Evolutionary conservation across 2,329 filamentous ascomycete genomes (phyloP), one percentile per base, ranked within the genome.

Genomic region (Epichloe hybrida): DNA sequence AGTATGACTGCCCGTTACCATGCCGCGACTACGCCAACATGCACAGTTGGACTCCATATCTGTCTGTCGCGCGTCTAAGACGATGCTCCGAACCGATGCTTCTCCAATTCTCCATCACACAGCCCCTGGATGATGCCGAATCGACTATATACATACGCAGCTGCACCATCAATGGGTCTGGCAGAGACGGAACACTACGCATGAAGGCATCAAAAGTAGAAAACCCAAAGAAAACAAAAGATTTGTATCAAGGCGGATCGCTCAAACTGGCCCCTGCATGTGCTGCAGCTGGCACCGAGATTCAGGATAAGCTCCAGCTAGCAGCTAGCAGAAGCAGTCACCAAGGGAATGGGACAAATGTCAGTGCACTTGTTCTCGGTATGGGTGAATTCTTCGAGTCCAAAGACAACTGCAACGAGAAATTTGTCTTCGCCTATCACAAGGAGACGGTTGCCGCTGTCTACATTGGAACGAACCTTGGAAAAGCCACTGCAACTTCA

Each of bases 1-100:
- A 59, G 5, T 49, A 58, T 49, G 49, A 60, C 34, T 58, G 54
- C 27, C 57, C 55, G 1, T 52, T 55, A 9, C 50, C 52, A 2
- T 59, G 56, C 40, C 39, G 15, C 2, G 55, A 59, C 49, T 57
- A 57, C 35, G 23, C 55, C 21, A 60, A 60, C 42, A 44, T 50
- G 2, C 54, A 61, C 43, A 57, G 42, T 9, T 61, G 55, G 59
- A 59, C 51, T 37, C 37, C 54, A 20, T 61, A 60, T 43, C 43
- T 56, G 12, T 56, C 56, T 6, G 50, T 56, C 44, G 47, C 55
- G 3, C 56, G 58, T 17, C 55, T 61, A 12, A 37, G 40, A 2
- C 52, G 56, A 13, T 59, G 58, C 46, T 9, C 56, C 4, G 21
- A 41, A 8, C 49, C 44, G 8, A 47, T 51, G 49, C 37, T 51